Conservation (phyloP, 2,329 filamentous ascomycete species). For the Neobulgaria alba region DNA sequence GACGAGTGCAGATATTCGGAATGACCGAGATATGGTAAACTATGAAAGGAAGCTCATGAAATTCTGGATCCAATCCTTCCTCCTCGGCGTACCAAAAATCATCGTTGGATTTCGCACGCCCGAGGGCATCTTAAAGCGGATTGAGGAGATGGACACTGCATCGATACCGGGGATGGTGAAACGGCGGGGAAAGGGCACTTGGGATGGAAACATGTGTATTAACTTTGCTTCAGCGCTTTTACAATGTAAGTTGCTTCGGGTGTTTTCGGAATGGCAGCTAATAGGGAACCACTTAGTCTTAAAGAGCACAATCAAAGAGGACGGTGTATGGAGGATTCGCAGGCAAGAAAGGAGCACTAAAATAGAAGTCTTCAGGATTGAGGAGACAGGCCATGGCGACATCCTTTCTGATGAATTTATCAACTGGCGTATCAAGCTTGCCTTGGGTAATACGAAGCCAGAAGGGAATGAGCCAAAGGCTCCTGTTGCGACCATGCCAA, state of each 20-base stretch:
- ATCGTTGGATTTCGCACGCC: slow-evolving; percentile 79
- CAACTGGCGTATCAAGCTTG: slow-evolving; percentile 49
- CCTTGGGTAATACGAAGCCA: slow-evolving; percentile 5
- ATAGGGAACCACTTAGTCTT: slow-evolving; percentile 46
- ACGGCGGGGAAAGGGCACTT: slow-evolving; percentile 52
- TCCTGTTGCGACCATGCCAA: too few relatives aligned
- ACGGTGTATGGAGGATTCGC: slow-evolving; percentile 72
- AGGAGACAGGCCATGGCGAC: slow-evolving; percentile 65
- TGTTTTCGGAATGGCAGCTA: slow-evolving; percentile 6
- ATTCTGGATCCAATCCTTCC: slow-evolving; percentile 94
- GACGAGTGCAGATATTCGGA: slow-evolving; percentile 66
- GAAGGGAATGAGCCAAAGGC: too few relatives aligned
- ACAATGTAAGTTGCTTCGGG: slow-evolving; percentile 49
- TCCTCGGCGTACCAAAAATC: slow-evolving; percentile 86
- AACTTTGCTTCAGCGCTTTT: slow-evolving; percentile 78
- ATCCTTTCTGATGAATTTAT: slow-evolving; percentile 73
- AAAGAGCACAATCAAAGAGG: slow-evolving; percentile 52
- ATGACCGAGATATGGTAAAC: slow-evolving; percentile 58
- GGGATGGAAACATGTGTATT: slow-evolving; percentile 91
- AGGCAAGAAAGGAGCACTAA: slow-evolving; percentile 50
- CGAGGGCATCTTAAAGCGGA: slow-evolving; percentile 58
- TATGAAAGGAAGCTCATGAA: slow-evolving; percentile 90
- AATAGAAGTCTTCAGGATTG: slow-evolving; percentile 67
- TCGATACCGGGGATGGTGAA: slow-evolving; percentile 70
- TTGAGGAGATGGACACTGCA: slow-evolving; percentile 75